Conservation (phyloP, 2,329 filamentous ascomycete species). For the Fusarium sambucinum region DNA sequence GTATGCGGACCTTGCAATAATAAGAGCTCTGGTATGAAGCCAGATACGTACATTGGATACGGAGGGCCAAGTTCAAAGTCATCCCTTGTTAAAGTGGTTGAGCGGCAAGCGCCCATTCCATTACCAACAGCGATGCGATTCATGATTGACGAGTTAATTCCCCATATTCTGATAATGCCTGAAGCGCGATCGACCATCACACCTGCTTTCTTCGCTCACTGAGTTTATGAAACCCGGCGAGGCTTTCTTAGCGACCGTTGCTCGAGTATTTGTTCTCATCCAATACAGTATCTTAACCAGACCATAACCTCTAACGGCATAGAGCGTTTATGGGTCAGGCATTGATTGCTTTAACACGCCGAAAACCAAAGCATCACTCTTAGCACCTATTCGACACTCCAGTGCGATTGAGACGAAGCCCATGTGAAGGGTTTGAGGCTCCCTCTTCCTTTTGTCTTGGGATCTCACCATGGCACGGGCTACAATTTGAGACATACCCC, state of each 20-base stretch:
- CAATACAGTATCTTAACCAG: too few species aligned
- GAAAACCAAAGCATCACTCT: not conserved
- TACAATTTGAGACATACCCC: constrained; percentile 25
- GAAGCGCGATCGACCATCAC: not conserved
- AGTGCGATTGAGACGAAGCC: not conserved
- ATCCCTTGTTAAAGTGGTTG: constrained; percentile 18
- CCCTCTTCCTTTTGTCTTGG: constrained; percentile 10
- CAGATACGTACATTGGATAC: constrained; percentile 12
- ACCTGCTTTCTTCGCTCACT: not conserved
- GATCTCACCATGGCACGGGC: not conserved
- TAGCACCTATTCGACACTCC: not conserved
- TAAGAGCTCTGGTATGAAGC: constrained; percentile 37
- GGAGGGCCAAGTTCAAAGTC: constrained; percentile 14
- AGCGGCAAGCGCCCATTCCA: constrained; percentile 35
- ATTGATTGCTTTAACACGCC: not conserved
- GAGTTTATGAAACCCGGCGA: not conserved
- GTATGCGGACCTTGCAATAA: constrained; percentile 25
- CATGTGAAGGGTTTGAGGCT: constrained; percentile 4
- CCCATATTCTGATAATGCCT: not conserved
- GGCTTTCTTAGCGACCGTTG: not conserved
- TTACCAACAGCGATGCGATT: not conserved
- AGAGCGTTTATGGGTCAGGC: not conserved
- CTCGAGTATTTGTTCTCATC: not conserved
- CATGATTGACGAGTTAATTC: not conserved
- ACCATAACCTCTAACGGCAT: not conserved